A percentile compares a stretch with the other conserved stretches of the same genome.
These are phyloP conservation scores for Salvia splendens DNA, from an alignment of 257 asterid species.

Conservation along the genomic window DNA sequence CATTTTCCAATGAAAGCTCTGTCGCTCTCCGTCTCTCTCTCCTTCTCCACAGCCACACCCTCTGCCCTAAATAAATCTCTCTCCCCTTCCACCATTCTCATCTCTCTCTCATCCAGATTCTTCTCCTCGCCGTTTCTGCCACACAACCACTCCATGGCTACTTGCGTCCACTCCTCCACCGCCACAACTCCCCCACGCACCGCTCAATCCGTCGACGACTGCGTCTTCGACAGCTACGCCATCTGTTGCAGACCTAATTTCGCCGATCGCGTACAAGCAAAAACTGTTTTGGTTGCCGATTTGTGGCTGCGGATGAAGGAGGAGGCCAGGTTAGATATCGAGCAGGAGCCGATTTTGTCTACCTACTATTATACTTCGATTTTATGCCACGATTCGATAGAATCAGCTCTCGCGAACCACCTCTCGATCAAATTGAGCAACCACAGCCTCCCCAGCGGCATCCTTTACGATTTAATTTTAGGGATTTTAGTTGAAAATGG, in stretches of 20 bases:
- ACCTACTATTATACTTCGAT: constrained; percentile 40
- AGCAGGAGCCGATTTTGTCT: constrained; percentile 44
- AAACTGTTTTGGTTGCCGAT: constrained; percentile 24
- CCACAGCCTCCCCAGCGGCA: constrained; percentile 38
- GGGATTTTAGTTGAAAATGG: constrained; percentile 40
- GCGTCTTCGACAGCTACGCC: constrained; percentile 9
- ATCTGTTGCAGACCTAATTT: constrained; percentile 38
- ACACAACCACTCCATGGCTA: constrained; percentile 33
- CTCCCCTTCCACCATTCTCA: constrained; percentile 21
- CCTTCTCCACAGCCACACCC: constrained; percentile 34
- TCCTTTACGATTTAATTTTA: constrained; percentile 43
- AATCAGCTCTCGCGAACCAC: constrained; percentile 40
- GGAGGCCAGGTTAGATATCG: constrained; percentile 48
- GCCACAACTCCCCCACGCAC: constrained; percentile 31
- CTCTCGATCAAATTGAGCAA: constrained; percentile 50
- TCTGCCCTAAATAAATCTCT: constrained; percentile 27
- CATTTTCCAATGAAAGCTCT: constrained; percentile 30
- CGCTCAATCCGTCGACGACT: constrained; percentile 36
- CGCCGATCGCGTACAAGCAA: constrained; percentile 23
- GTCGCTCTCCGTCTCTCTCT: constrained; percentile 23
- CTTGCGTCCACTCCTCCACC: constrained; percentile 46
- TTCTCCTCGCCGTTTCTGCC: constrained; percentile 23
- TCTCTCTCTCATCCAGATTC: constrained; percentile 35
- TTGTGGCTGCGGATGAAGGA: constrained; percentile 48
- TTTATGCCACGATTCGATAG: constrained; percentile 43